These are phyloP conservation scores for Dendrostoma leiphaemia DNA, from an alignment of 2,329 filamentous ascomycete species.

Conservation along the genomic window DNA sequence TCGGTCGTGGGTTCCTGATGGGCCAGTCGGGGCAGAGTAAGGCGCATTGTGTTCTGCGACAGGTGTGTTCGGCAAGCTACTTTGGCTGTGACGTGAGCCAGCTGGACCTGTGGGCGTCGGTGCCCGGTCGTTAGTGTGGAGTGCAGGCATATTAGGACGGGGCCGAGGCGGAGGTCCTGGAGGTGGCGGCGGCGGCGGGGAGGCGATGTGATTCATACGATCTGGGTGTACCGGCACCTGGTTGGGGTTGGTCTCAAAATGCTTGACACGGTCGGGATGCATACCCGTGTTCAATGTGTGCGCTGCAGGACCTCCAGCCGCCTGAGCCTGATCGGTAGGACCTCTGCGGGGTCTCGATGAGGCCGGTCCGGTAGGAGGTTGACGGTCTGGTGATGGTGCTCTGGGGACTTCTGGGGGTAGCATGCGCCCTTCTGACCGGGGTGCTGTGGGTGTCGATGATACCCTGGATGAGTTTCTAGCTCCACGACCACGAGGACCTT, in stretches of 20 bases:
- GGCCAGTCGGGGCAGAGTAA: slow-evolving; percentile 27
- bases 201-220: slow-evolving; percentile 46
- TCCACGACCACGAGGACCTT: slow-evolving; percentile 49
- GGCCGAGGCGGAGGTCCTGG: slow-evolving; percentile 24
- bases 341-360: slow-evolving; percentile 41
- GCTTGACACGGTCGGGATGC: slow-evolving; percentile 43
- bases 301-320: slow-evolving; percentile 19
- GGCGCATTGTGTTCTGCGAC: slow-evolving; percentile 22
- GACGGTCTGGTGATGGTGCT: slow-evolving; percentile 46
- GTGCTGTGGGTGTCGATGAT: slow-evolving; percentile 34
- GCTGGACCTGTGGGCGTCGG: slow-evolving; percentile 28
- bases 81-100: slow-evolving; percentile 22
- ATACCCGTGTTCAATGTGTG: slow-evolving; percentile 25
- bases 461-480: slow-evolving; percentile 33
- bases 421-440: slow-evolving; percentile 43
- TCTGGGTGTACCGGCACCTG: slow-evolving; percentile 47
- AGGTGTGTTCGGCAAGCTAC: slow-evolving; percentile 28
- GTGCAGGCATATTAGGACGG: slow-evolving; percentile 23
- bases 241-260: slow-evolving; percentile 27
- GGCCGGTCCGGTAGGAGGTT: slow-evolving; percentile 52
- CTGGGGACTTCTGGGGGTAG: slow-evolving; percentile 38
- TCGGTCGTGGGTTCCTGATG: slow-evolving; percentile 36
- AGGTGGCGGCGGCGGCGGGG: slow-evolving; percentile 29
- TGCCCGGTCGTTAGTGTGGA: slow-evolving; percentile 27
- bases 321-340: slow-evolving; percentile 32